Evolutionary conservation across 2,329 filamentous ascomycete genomes (phyloP), one percentile per base, ranked within the genome.

Genomic region (Botrytis elliptica): DNA sequence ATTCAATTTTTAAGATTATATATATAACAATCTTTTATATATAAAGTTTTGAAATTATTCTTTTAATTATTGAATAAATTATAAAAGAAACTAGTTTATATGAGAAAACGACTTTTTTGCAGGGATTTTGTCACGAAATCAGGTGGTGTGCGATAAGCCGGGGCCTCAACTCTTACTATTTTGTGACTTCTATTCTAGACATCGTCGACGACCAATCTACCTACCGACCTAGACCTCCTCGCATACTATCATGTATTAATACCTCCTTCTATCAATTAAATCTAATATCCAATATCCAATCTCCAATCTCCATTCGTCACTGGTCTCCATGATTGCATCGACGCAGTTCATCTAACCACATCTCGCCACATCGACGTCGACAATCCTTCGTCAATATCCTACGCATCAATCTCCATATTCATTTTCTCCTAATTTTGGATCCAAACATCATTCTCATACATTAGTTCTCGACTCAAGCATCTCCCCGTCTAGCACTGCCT

Each of bases 361-460:
- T 57, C 55, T 29, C 33, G 10, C 22, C 4, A 22, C 59, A 40
- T 63, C 38, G 14, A 20, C 60, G 42, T 29, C 33, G 0, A 14
- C 20, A 9, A 42, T 25, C 9, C 25, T 29, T 29, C 60, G 10
- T 42, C 60, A 63, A 63, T 63, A 18, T 40, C 40, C 62, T 33
- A 3, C 36, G 62, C 62, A 64, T 64, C 62, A 64, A 64, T 44
- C 38, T 64, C 62, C 25, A 64, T 64, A 64, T 64, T 64, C 60
- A 42, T 14, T 64, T 64, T 29, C n/a, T 64, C 40, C 36, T 22
- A 33, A 44, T 64, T 29, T 20, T 6, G 60, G 25, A 29, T 18
- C 38, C 40, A 18, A 10, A 64, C 38, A n/a, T 64, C 10, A 33
- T 29, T 64, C 62, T 64, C 14, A 29, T 33, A 64, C 62, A 4